Conservation (phyloP, 2,329 filamentous ascomycete species). For the Penicillium thymicola region DNA sequence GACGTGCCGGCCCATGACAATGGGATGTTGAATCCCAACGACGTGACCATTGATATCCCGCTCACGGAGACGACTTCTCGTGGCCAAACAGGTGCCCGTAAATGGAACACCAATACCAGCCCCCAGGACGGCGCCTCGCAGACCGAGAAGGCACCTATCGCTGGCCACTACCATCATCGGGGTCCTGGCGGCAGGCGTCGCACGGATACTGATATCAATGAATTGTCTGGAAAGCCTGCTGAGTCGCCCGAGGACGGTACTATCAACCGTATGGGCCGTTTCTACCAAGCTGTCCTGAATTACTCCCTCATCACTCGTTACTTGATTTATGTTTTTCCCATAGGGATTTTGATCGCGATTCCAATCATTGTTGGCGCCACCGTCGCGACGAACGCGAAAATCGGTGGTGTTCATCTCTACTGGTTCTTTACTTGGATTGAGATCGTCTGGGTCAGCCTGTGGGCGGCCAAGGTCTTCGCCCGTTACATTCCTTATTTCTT, state of each 20-base stretch:
- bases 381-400: slow-evolving; percentile 45
- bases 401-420: slow-evolving; percentile 55
- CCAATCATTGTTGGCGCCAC: slow-evolving; percentile 63
- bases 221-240: slow-evolving; percentile 30
- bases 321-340: slow-evolving; percentile 59
- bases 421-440: slow-evolving; percentile 66
- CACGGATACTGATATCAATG: slow-evolving; percentile 23
- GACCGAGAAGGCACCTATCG: slow-evolving; percentile 31
- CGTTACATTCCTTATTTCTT: slow-evolving; percentile 59
- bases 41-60: slow-evolving; percentile 61
- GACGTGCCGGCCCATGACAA: slow-evolving; percentile 36
- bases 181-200: slow-evolving; percentile 35
- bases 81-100: slow-evolving; percentile 46
- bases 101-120: slow-evolving; percentile 31
- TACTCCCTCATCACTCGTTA: slow-evolving; percentile 63
- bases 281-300: slow-evolving; percentile 60
- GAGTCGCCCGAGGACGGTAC: slow-evolving; percentile 52
- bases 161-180: slow-evolving; percentile 18
- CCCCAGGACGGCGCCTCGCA: slow-evolving; percentile 22
- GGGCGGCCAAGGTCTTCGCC: slow-evolving; percentile 59
- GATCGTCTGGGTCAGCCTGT: slow-evolving; percentile 62
- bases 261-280: slow-evolving; percentile 56
- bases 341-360: slow-evolving; percentile 57
- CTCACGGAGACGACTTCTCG: slow-evolving; percentile 54
- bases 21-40: slow-evolving; percentile 45